Conservation (phyloP, 129 eudicot genomes). For the Saposhnikovia divaricata region DNA sequence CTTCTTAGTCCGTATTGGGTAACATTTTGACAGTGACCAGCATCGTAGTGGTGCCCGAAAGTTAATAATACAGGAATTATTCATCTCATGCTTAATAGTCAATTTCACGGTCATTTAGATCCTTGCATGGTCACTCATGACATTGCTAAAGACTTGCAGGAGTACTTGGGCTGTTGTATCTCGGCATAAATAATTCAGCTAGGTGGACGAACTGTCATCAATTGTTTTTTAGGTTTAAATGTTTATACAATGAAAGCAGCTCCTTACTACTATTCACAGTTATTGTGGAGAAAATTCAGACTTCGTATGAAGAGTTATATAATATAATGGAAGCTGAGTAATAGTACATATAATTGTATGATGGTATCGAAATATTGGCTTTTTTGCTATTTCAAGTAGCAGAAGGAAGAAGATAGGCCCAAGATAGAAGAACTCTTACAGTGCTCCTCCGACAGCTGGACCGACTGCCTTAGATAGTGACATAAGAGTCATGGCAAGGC, state of each 20-base stretch:
- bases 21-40: not conserved
- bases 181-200: not conserved
- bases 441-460: slow-evolving; percentile 53
- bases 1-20: not conserved
- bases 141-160: not conserved
- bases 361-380: not conserved
- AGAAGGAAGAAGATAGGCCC: not conserved
- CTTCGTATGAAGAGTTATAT: not conserved
- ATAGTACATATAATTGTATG: not conserved
- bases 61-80: not conserved
- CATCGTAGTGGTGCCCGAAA: not conserved
- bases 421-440: slow-evolving; percentile 31
- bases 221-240: too few species aligned
- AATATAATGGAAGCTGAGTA: not conserved
- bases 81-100: not conserved
- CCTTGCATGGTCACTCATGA: not conserved
- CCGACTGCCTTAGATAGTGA: slow-evolving; percentile 58
- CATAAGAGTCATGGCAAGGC: slow-evolving; percentile 45
- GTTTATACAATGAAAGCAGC: not conserved
- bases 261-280: too few species aligned
- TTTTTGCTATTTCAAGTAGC: not conserved
- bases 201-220: too few species aligned
- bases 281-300: not conserved
- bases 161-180: not conserved
- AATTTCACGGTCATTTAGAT: not conserved